Evolutionary conservation across 2,329 filamentous ascomycete genomes (phyloP).

Genomic region (Cladophialophora exuberans): DNA sequence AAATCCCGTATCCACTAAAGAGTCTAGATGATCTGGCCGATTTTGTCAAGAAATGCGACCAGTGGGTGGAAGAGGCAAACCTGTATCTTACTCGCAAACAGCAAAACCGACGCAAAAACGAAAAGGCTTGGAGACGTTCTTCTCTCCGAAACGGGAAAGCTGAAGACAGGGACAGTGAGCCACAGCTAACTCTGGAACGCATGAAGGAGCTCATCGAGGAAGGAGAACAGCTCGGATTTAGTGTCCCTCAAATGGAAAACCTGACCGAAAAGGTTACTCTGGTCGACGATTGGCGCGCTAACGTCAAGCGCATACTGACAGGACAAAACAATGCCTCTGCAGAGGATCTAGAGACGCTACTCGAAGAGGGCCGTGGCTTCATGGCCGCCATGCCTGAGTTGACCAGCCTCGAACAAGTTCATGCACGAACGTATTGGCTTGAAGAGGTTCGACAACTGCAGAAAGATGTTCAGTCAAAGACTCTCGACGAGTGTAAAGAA

Average conservation of each 20-base stretch:
- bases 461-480: slow-evolving; percentile 67
- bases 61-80: slow-evolving; percentile 96
- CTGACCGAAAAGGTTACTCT: slow-evolving; percentile 82
- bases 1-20: slow-evolving; percentile 86
- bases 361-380: slow-evolving; percentile 87
- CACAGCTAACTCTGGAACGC: slow-evolving; percentile 79
- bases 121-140: slow-evolving; percentile 79
- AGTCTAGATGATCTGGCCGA: slow-evolving; percentile 79
- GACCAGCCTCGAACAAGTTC: slow-evolving; percentile 75
- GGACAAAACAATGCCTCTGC: slow-evolving; percentile 67
- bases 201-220: slow-evolving; percentile 81
- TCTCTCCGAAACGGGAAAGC: slow-evolving; percentile 74
- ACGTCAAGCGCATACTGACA: slow-evolving; percentile 70
- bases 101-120: slow-evolving; percentile 93
- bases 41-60: slow-evolving; percentile 95
- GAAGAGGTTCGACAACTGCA: slow-evolving; percentile 71
- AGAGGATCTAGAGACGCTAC: slow-evolving; percentile 80
- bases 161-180: slow-evolving; percentile 81
- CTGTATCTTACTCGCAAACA: slow-evolving; percentile 97
- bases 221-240: slow-evolving; percentile 86
- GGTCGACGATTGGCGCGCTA: slow-evolving; percentile 81
- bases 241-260: slow-evolving; percentile 85
- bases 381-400: slow-evolving; percentile 91
- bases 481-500: slow-evolving; percentile 75
- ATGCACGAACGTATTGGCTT: slow-evolving; percentile 88